phyloP scores from a whole-genome alignment of 2,329 filamentous ascomycete species.

The Trichoderma koningii region DNA sequence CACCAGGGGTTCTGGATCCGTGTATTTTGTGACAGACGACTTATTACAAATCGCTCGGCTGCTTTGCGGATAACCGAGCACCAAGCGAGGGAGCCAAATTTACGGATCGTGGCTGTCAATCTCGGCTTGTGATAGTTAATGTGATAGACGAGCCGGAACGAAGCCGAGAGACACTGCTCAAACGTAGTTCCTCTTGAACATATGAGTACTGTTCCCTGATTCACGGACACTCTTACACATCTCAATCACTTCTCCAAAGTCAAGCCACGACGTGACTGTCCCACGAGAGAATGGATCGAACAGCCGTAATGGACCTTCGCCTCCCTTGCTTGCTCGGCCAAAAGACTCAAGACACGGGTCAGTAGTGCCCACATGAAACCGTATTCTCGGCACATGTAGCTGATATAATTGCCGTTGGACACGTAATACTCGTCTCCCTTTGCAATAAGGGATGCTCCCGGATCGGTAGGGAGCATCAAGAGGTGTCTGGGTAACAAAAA shows the following conservation, averaged over 20 bases:
- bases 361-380: neutral
- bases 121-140: neutral
- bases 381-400: neutral
- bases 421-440: constrained; percentile 1
- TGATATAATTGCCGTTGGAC: neutral
- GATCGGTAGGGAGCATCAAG: neutral
- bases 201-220: neutral
- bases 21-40: neutral
- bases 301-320: neutral
- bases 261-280: neutral
- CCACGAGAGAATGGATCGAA: neutral
- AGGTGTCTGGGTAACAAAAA: neutral
- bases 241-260: neutral
- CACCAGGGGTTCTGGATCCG: neutral
- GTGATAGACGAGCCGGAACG: neutral
- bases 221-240: neutral
- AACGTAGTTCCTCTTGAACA: neutral
- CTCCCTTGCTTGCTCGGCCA: neutral
- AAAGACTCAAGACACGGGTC: neutral
- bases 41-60: neutral
- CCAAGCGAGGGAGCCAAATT: neutral
- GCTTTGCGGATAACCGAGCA: neutral
- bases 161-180: neutral
- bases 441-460: neutral
- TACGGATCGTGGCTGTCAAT: neutral